Evolutionary conservation across 129 eudicot genomes (phyloP).

Genomic region (Kitagawia praeruptora): DNA sequence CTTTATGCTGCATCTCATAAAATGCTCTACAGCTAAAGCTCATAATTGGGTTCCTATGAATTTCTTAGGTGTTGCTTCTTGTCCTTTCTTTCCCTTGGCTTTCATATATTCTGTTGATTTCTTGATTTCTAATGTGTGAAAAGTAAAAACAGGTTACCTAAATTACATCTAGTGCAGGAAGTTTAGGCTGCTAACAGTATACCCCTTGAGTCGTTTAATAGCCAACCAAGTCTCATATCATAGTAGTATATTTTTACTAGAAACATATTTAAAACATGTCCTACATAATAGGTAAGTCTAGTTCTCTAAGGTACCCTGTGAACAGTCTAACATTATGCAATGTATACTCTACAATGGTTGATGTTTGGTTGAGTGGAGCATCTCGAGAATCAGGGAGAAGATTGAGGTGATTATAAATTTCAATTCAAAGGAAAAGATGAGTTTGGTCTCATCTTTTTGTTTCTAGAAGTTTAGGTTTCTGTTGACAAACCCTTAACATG

Average conservation of each 20-base stretch:
- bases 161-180: neutral
- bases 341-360: neutral
- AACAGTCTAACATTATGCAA: neutral
- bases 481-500: neutral
- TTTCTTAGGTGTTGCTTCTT: too few species aligned
- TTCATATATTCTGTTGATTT: neutral
- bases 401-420: constrained; percentile 26
- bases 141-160: neutral
- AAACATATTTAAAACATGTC: neutral
- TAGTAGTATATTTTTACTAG: neutral
- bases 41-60: too few species aligned
- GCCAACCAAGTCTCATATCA: neutral
- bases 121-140: neutral
- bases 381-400: constrained; percentile 56
- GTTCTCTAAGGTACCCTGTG: neutral
- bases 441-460: constrained; percentile 8
- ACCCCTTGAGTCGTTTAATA: neutral
- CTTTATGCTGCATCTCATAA: neutral
- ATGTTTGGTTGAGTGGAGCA: constrained; percentile 18
- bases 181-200: neutral
- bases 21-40: neutral
- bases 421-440: constrained; percentile 5
- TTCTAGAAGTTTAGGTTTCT: constrained; percentile 1
- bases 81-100: neutral
- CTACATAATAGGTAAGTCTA: neutral